Evolutionary conservation across 129 eudicot species (phyloP).

Genomic region (Flaveria linearis): DNA sequence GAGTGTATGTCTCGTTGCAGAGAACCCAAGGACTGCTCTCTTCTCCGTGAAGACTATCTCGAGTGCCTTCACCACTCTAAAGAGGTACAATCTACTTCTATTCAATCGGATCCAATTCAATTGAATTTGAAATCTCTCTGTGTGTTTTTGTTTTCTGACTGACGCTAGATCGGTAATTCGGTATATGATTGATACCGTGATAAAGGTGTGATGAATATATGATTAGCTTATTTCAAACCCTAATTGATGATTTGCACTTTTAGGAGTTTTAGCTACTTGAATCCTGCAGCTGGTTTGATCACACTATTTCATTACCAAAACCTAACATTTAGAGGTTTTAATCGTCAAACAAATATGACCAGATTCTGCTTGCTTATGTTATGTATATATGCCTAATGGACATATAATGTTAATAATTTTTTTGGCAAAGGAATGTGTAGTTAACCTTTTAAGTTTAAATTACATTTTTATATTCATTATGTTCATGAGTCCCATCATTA

Average conservation of each 20-base stretch:
- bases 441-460: neutral
- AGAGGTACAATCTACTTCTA: conserved; percentile 55
- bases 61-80: conserved; percentile 95
- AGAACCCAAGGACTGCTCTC: conserved; percentile 84
- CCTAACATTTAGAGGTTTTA: conserved; percentile 22
- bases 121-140: too few relatives aligned
- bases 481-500: conserved; percentile 7
- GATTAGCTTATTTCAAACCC: conserved; percentile 17
- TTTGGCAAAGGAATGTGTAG: too few relatives aligned
- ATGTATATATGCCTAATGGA: neutral
- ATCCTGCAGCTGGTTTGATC: neutral
- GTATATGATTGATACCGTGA: neutral
- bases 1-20: conserved; percentile 96
- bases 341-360: neutral
- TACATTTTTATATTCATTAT: neutral
- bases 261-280: too few relatives aligned
- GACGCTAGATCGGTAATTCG: neutral
- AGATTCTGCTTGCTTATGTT: conserved; percentile 3
- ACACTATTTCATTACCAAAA: neutral
- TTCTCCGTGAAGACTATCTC: conserved; percentile 96
- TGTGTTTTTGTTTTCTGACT: neutral
- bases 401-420: too few relatives aligned
- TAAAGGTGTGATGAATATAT: neutral
- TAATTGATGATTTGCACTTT: conserved; percentile 6
- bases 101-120: neutral